Base-by-base conservation (phyloP, 176 grass and related monocot species). In the Aegilops tauschii region DNA sequence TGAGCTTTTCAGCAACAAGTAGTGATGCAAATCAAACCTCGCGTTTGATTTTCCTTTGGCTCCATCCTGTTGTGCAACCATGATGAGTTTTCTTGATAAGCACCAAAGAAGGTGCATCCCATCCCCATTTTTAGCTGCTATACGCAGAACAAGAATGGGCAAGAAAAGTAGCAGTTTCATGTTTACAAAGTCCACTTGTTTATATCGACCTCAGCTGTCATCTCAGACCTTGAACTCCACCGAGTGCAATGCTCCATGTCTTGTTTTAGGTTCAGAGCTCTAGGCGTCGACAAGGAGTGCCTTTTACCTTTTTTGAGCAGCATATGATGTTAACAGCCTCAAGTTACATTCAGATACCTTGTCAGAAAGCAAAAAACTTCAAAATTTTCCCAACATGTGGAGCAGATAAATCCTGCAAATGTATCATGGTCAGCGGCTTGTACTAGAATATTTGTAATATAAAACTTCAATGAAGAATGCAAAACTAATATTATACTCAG, bases 341-440 rank as follows among this genome's bases (percentile, higher is more conserved):
- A 79, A 12, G 18, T 56, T 65, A 27, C 56, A 77, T 88, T 81
- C 71, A 77, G 39, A 76, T 72, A 82, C 64, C 52, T 50, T 72
- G 64, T 58, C 40, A 86, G 73, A 83, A 78, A 83, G 42, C 54
- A 83, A 73, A 64, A 64, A 8, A 0, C 65, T 64, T 28, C 52
- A 54, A 25, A 12, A 1, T 58, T 27, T 35, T 40, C 31, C 32
- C 58, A 58, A 83, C 3, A 23, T 3, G 21, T 73, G 84, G 54
- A 83, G 65, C 65, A 79, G 65, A 86, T 73, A 86, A 70, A 29
- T 88, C 86, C 86, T 92, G 86, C 78, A 82, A 78, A 70, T 77
- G 28, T 72, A 73, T n/a, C 34, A 81, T 65, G 27, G 65, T 84
- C 65, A 74, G 67, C 21, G 10, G 7, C 0, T 81, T 69, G 20